A percentile compares a stretch with the other conserved stretches of the same genome.
phyloP scores from a whole-genome alignment of 139 green algal species.

The Haematococcus sp. region DNA sequence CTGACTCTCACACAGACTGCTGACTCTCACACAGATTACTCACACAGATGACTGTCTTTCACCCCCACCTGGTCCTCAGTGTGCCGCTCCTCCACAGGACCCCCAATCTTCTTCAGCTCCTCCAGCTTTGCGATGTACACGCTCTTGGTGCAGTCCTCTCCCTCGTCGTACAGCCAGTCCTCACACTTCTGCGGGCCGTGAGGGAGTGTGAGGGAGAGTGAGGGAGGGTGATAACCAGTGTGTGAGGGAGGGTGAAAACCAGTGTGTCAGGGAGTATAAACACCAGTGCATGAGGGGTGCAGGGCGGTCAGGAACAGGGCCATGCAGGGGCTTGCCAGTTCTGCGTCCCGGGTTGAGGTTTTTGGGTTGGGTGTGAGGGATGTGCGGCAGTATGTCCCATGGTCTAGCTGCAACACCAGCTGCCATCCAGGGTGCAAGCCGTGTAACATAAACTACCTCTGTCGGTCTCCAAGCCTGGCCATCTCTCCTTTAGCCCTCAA shows the following conservation, averaged over 20 bases:
- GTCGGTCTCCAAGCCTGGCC: too few relatives aligned
- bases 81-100: constrained; percentile 47
- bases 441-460: too few relatives aligned
- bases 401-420: too few relatives aligned
- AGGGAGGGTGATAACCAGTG: not conserved
- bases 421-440: too few relatives aligned
- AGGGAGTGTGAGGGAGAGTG: not conserved
- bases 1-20: not conserved
- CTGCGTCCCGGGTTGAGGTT: too few relatives aligned
- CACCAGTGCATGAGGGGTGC: not conserved
- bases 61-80: not conserved
- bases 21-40: not conserved
- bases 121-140: constrained; percentile 90
- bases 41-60: not conserved
- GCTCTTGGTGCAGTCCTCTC: constrained; percentile 90
- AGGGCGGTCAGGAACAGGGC: too few relatives aligned
- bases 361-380: too few relatives aligned
- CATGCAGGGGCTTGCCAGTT: too few relatives aligned
- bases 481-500: too few relatives aligned
- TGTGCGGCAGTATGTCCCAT: too few relatives aligned
- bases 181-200: constrained; percentile 56
- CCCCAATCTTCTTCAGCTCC: constrained; percentile 72
- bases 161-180: constrained; percentile 99
- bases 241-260: not conserved
- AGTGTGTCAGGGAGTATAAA: not conserved